phyloP scores from a whole-genome alignment of 805 yeast species.

The Kodamaea leandrae region DNA sequence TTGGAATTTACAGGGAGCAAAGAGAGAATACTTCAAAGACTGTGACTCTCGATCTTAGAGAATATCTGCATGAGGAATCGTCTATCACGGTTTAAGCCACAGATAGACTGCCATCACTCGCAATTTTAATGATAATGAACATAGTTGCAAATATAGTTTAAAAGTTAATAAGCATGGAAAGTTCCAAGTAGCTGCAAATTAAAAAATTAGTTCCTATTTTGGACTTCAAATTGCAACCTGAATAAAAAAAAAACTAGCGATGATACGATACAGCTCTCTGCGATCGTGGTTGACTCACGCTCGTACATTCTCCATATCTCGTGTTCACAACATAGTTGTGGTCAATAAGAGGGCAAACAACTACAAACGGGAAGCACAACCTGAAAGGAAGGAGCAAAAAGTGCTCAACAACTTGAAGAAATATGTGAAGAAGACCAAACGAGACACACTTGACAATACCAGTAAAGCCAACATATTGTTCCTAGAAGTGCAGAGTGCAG shows the following conservation, averaged over 20 bases:
- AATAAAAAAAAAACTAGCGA: not conserved
- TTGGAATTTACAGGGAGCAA: constrained; percentile 89
- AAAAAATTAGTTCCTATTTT: not conserved
- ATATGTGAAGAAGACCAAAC: constrained; percentile 23
- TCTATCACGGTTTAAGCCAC: not conserved
- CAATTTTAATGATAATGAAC: not conserved
- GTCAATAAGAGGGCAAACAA: constrained; percentile 4
- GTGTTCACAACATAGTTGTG: constrained; percentile 1
- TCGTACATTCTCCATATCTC: not conserved
- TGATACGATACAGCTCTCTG: not conserved
- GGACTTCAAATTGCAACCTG: not conserved
- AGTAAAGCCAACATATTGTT: constrained; percentile 23
- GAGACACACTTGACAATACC: constrained; percentile 31
- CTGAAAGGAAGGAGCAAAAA: not conserved
- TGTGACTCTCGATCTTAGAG: constrained; percentile 67
- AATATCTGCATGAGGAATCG: constrained; percentile 44
- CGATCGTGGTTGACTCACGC: not conserved
- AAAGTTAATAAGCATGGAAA: too few relatives aligned
- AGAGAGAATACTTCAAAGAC: constrained; percentile 68
- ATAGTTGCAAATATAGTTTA: not conserved
- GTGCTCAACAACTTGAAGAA: constrained; percentile 11
- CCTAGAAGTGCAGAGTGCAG: constrained; percentile 25
- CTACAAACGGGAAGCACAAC: not conserved
- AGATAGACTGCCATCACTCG: not conserved
- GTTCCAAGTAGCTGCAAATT: not conserved